Percentiles rank a stretch among this genome's conserved stretches.
These are phyloP conservation scores for Acer yangbiense DNA, from an alignment of 345 rosid species.

Conservation along the genomic window DNA sequence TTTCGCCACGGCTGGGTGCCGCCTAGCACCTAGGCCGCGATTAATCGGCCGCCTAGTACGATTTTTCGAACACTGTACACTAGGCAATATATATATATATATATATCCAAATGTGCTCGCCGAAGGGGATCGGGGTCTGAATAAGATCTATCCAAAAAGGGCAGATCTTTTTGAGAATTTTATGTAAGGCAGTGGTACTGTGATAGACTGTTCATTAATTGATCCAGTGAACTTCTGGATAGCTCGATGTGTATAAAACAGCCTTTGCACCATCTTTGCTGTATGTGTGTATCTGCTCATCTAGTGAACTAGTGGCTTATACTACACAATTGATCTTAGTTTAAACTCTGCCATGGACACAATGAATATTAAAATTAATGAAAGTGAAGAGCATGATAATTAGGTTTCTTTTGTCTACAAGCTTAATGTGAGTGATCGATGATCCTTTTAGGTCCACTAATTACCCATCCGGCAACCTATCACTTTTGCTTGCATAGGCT, in stretches of 20 bases:
- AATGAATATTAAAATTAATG: not conserved
- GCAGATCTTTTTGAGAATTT: not conserved
- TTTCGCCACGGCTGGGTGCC: too few species aligned
- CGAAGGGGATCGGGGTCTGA: not conserved
- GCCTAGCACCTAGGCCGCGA: too few species aligned
- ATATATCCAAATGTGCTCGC: too few species aligned
- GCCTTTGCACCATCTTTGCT: not conserved
- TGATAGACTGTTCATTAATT: not conserved
- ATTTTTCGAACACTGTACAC: not conserved
- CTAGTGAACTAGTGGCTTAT: not conserved
- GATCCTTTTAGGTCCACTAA: not conserved
- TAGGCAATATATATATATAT: not conserved
- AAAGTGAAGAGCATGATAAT: not conserved
- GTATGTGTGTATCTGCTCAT: not conserved
- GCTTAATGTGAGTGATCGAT: not conserved
- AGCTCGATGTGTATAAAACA: not conserved
- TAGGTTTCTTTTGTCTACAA: not conserved
- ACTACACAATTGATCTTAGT: not conserved
- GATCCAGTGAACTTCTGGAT: not conserved
- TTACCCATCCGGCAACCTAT: not conserved
- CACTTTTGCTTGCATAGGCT: not conserved
- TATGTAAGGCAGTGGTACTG: not conserved
- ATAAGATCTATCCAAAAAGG: not conserved
- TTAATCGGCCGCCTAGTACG: too few species aligned
- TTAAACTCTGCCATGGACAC: not conserved